A percentile compares a stretch with the other conserved stretches of the same genome.
phyloP scores from a whole-genome alignment of 2,329 filamentous ascomycete genomes.

The Cryphonectria nitschkei region DNA sequence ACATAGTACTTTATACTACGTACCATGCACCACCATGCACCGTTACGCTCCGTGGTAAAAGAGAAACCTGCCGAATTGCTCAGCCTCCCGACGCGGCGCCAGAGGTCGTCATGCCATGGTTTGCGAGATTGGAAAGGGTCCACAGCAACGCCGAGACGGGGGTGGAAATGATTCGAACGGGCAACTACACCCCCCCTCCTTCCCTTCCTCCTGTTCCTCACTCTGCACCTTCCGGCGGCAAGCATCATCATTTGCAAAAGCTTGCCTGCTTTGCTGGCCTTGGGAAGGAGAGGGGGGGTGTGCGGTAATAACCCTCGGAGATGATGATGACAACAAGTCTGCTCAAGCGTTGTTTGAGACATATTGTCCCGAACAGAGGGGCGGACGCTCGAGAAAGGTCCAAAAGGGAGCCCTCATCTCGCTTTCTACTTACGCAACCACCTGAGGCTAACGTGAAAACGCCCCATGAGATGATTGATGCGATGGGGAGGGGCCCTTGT shows the following conservation, averaged over 20 bases:
- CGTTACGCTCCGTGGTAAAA: background rate
- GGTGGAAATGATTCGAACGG: background rate
- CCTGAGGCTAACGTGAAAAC: background rate
- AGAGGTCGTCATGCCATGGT: slow-evolving; percentile 1
- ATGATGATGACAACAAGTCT: slow-evolving; percentile 4
- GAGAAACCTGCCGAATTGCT: background rate
- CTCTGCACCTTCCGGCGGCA: background rate
- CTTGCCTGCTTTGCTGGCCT: background rate
- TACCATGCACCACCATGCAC: no score
- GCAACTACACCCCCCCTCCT: background rate
- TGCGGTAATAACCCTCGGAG: slow-evolving; percentile 2
- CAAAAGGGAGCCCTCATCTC: slow-evolving; percentile 15
- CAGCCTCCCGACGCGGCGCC: slow-evolving; percentile 7
- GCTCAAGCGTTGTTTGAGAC: slow-evolving; percentile 15
- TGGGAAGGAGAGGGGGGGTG: no score
- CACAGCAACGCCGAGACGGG: slow-evolving; percentile 15
- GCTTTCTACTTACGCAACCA: slow-evolving; percentile 1
- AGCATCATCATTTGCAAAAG: background rate
- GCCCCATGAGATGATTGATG: background rate
- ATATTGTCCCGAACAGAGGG: slow-evolving; percentile 3
- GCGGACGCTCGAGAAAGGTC: background rate
- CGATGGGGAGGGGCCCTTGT: background rate
- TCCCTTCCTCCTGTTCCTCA: background rate
- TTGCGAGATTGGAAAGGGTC: slow-evolving; percentile 12
- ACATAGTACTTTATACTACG: background rate